Base-by-base conservation (phyloP, 2,329 filamentous ascomycete genomes). In the Penicillium polonicum region DNA sequence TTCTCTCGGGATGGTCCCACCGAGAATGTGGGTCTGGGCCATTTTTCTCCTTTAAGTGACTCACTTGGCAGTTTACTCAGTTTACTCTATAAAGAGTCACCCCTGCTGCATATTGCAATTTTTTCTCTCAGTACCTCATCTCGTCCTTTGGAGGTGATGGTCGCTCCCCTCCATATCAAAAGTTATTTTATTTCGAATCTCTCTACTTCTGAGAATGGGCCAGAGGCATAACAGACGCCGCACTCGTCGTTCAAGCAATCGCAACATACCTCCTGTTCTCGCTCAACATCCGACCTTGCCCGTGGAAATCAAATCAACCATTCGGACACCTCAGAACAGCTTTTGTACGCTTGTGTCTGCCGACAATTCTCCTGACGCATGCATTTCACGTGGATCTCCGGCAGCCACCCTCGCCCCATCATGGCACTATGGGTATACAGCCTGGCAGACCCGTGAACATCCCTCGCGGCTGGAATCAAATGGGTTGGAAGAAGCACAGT, bases 161-260 rank as follows among this genome's bases (percentile, higher is more conserved):
- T 74, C 72, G 66, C 67, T 73, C 70, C 70, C 58, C 65, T 71
- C 66, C 56, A 60, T 50, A 59, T 64, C 1, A 35, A 62, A 65
- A 65, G 57, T 58, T 58, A 48, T 58, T 51, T 44, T 17, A 43
- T 27, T 44, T 43, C 6, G 17, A 44, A n/a, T 23, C 15, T 44
- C 23, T 25, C 15, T 27, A 52, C 48, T 46, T 46, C 45, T 19
- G 59, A 72, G 66, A 60, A 79, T 79, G 77, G 76, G 77, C 66
- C 77, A 79, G 63, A 76, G 76, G 62, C 77, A 79, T 62, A 79
- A 79, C 60, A 72, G 77, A 70, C 74, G 77, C 61, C 75, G 76
- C 50, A 77, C 74, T 59, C 73, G 77, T 60, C 74, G 74, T 60
- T 74, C 72, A 57, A 72, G 72, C 64, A 71, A 74, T 59, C 66